These are phyloP conservation scores for Coemansia sp. DNA, from an alignment of 192 early-diverging fungal species.

Conservation along the genomic window DNA sequence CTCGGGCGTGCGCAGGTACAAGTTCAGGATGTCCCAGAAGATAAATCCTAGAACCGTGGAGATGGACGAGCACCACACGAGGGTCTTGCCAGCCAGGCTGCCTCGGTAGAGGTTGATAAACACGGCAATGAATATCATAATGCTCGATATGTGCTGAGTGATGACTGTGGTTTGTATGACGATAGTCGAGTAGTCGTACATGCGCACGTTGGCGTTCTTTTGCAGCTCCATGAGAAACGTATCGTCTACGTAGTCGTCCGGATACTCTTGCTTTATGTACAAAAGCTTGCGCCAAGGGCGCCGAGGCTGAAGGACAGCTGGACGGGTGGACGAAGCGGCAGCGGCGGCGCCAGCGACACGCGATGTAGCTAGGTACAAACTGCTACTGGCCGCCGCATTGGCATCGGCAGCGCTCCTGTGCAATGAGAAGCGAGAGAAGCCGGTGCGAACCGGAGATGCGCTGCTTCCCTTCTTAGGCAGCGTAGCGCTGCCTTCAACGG, in stretches of 20 bases:
- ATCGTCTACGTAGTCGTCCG: conserved; percentile 91
- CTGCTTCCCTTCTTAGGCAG: not conserved
- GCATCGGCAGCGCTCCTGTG: not conserved
- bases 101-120: conserved; percentile 76
- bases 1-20: conserved; percentile 33
- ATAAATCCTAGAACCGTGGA: conserved; percentile 68
- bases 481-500: not conserved
- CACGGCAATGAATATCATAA: conserved; percentile 86
- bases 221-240: conserved; percentile 87
- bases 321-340: not conserved
- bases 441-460: not conserved
- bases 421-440: not conserved
- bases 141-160: conserved; percentile 84
- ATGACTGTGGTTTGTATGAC: conserved; percentile 76
- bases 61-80: conserved; percentile 63
- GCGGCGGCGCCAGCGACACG: not conserved
- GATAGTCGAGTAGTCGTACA: conserved; percentile 82
- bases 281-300: conserved; percentile 76
- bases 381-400: not conserved
- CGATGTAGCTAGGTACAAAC: not conserved
- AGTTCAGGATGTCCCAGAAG: conserved; percentile 64
- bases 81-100: conserved; percentile 58
- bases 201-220: conserved; percentile 88
- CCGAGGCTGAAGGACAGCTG: conserved; percentile 11
- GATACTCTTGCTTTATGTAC: conserved; percentile 87